These are phyloP conservation scores for Pleurotus eryngii DNA, from an alignment of 768 basidiomycete species.

Conservation along the genomic window DNA sequence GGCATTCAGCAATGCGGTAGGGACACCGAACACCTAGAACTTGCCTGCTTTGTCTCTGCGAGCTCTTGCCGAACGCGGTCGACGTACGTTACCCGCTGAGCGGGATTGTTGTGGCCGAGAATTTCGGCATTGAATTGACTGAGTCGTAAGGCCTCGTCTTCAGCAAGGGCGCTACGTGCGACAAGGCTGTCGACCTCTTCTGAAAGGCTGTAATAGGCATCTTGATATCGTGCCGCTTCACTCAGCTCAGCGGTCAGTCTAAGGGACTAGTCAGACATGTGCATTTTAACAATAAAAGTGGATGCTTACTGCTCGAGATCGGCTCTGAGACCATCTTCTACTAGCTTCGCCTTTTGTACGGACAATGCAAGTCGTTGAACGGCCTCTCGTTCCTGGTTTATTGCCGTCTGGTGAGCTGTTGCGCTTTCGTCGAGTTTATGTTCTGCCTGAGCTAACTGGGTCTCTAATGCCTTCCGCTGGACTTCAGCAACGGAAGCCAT, in stretches of 20 bases:
- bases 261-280: neutral
- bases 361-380: slow-evolving; percentile 45
- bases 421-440: slow-evolving; percentile 26
- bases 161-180: slow-evolving; percentile 71
- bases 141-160: slow-evolving; percentile 74
- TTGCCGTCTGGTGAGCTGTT: slow-evolving; percentile 27
- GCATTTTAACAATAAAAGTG: slow-evolving; percentile 4
- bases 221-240: slow-evolving; percentile 62
- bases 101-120: slow-evolving; percentile 78
- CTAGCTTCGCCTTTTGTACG: slow-evolving; percentile 53
- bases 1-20: neutral
- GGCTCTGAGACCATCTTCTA: slow-evolving; percentile 64
- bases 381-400: slow-evolving; percentile 46
- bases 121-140: slow-evolving; percentile 85
- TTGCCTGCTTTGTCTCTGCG: slow-evolving; percentile 76
- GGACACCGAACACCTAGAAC: slow-evolving; percentile 20
- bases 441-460: slow-evolving; percentile 22
- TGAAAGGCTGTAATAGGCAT: slow-evolving; percentile 63
- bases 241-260: slow-evolving; percentile 50
- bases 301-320: slow-evolving; percentile 66
- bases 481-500: slow-evolving; percentile 9
- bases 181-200: slow-evolving; percentile 64
- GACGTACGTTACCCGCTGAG: slow-evolving; percentile 84
- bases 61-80: slow-evolving; percentile 80
- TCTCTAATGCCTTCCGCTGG: slow-evolving; percentile 21